Percentiles rank a stretch among this genome's conserved stretches.
These are phyloP conservation scores for Cyathus striatus DNA, from an alignment of 768 basidiomycete genomes.

Conservation along the genomic window DNA sequence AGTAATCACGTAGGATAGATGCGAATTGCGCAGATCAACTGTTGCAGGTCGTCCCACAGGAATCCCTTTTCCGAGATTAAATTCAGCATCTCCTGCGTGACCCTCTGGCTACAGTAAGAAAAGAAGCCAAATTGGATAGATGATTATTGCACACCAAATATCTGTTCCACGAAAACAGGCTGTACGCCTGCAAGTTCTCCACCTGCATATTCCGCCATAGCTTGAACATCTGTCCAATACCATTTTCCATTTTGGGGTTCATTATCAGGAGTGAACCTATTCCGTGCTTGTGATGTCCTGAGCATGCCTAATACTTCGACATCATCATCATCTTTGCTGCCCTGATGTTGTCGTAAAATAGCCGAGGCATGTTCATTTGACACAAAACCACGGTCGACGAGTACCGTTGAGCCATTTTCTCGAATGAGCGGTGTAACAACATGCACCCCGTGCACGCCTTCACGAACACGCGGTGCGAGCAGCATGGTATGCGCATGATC, in stretches of 20 bases:
- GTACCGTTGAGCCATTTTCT: constrained; percentile 73
- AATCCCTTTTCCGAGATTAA: constrained; percentile 59
- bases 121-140: neutral
- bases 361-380: constrained; percentile 48
- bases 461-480: constrained; percentile 81
- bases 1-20: constrained; percentile 91
- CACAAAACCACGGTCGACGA: constrained; percentile 93
- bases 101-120: constrained; percentile 53
- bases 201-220: constrained; percentile 76
- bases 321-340: constrained; percentile 45
- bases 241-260: constrained; percentile 73
- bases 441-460: constrained; percentile 84
- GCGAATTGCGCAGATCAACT: constrained; percentile 89
- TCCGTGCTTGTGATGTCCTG: constrained; percentile 66
- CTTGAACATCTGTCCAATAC: constrained; percentile 87
- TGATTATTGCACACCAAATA: constrained; percentile 67
- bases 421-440: constrained; percentile 85
- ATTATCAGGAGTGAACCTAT: constrained; percentile 88
- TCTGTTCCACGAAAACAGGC: constrained; percentile 85
- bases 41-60: constrained; percentile 82
- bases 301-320: constrained; percentile 86
- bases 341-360: constrained; percentile 20
- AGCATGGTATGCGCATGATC: constrained; percentile 75
- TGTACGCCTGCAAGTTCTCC: constrained; percentile 71
- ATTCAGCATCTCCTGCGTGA: constrained; percentile 68